These are phyloP conservation scores for Sordariomycetes sp. DNA, from an alignment of 2,329 filamentous ascomycete species.

Conservation along the genomic window DNA sequence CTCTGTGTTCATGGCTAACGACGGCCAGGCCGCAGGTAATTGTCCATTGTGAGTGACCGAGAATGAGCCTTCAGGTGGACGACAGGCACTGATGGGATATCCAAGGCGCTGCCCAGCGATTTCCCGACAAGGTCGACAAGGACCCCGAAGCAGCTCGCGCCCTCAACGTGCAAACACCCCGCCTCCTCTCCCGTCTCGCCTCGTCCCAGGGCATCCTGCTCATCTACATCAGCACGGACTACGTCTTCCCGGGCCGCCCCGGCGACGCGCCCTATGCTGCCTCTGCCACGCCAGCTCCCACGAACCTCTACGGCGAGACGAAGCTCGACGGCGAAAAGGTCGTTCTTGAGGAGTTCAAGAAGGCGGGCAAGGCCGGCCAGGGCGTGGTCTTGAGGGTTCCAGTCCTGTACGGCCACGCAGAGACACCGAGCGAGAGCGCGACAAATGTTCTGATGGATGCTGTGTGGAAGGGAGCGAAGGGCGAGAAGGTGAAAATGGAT, in stretches of 20 bases:
- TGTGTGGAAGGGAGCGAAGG: slow-evolving; percentile 63
- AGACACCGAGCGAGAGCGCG: slow-evolving; percentile 65
- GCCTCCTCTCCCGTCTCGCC: slow-evolving; percentile 56
- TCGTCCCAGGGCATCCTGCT: slow-evolving; percentile 51
- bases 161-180: slow-evolving; percentile 67
- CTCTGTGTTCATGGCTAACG: too few relatives aligned
- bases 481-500: slow-evolving; percentile 64
- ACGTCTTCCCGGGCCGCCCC: slow-evolving; percentile 63
- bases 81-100: not conserved
- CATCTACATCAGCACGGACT: slow-evolving; percentile 76
- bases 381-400: slow-evolving; percentile 72
- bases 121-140: slow-evolving; percentile 75
- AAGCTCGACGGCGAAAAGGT: slow-evolving; percentile 54
- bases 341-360: slow-evolving; percentile 51
- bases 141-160: slow-evolving; percentile 66
- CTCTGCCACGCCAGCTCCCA: slow-evolving; percentile 53
- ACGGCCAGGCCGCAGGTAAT: slow-evolving; percentile 59
- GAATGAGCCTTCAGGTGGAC: not conserved
- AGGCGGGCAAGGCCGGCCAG: slow-evolving; percentile 37
- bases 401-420: slow-evolving; percentile 72
- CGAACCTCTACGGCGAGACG: slow-evolving; percentile 65
- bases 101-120: slow-evolving; percentile 75
- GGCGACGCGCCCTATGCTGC: slow-evolving; percentile 80
- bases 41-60: slow-evolving; percentile 59
- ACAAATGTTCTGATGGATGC: slow-evolving; percentile 73